phyloP scores from a whole-genome alignment of 768 basidiomycete species.

The Pleurotus ostreatus region DNA sequence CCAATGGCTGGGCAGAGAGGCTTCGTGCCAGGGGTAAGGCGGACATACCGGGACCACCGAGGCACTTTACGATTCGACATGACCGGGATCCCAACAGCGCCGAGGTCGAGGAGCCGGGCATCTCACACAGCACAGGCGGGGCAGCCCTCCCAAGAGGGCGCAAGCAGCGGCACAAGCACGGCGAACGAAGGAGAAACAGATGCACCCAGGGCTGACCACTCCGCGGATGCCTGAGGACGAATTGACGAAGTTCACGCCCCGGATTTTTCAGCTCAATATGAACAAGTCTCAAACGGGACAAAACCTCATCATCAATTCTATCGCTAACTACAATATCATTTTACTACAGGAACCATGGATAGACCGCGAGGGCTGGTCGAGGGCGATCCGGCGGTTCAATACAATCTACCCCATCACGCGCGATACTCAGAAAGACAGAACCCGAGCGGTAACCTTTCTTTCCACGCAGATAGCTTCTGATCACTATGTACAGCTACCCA shows the following conservation, averaged over 20 bases:
- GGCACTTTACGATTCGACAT: background rate
- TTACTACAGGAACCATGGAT: conserved; percentile 28
- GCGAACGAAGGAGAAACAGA: too few relatives aligned
- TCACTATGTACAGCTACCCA: too few relatives aligned
- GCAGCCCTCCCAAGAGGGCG: background rate
- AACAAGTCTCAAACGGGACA: conserved; percentile 18
- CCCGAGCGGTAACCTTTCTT: background rate
- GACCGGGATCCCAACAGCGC: background rate
- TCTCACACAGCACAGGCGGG: background rate
- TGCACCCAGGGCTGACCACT: too few relatives aligned
- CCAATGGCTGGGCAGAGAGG: background rate
- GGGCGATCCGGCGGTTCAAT: conserved; percentile 11
- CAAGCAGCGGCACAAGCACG: too few relatives aligned
- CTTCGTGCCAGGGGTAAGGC: background rate
- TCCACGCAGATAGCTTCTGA: too few relatives aligned
- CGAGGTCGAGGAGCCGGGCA: background rate
- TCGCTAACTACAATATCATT: conserved; percentile 16
- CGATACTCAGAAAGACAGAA: background rate
- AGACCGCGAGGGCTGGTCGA: conserved; percentile 12
- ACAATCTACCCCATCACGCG: conserved; percentile 22
- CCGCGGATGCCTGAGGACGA: background rate
- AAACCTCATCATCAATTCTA: conserved; percentile 6
- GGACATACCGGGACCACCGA: too few relatives aligned
- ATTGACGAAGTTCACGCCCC: background rate
- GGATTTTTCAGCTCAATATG: conserved; percentile 20